These are phyloP conservation scores for Dictyostelium brefeldianum DNA, from an alignment of 78 protist species.

Conservation along the genomic window DNA sequence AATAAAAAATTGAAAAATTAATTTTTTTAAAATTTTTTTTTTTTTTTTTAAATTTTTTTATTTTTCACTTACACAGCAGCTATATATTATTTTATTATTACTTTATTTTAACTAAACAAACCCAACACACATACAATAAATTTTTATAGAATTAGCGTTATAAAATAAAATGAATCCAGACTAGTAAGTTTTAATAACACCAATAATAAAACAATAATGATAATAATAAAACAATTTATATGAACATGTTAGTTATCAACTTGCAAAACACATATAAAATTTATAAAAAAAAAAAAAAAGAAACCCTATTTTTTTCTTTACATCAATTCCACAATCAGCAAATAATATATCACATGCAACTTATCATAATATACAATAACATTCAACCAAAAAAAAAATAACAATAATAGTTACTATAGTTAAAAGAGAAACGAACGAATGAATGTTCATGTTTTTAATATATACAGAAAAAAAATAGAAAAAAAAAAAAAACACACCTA, in stretches of 20 bases:
- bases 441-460: neutral
- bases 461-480: neutral
- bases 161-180: conserved; percentile 71
- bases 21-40: neutral
- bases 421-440: neutral
- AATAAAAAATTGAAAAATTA: neutral
- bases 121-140: neutral
- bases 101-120: neutral
- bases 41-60: neutral
- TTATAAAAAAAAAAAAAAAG: no score
- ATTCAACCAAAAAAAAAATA: no score
- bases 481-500: neutral
- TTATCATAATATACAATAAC: no score
- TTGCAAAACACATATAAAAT: no score
- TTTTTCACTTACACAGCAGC: neutral
- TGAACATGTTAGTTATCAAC: no score
- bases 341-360: no score
- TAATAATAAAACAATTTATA: no score
- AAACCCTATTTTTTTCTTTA: no score
- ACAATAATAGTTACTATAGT: no score
- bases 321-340: no score
- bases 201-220: neutral
- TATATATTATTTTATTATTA: neutral
- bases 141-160: conserved; percentile 4
- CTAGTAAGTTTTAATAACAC: conserved; percentile 48